Percentiles rank a stretch among this genome's conserved stretches.
phyloP scores from a whole-genome alignment of 805 yeast genomes.

The Metschnikowia hibisci region DNA sequence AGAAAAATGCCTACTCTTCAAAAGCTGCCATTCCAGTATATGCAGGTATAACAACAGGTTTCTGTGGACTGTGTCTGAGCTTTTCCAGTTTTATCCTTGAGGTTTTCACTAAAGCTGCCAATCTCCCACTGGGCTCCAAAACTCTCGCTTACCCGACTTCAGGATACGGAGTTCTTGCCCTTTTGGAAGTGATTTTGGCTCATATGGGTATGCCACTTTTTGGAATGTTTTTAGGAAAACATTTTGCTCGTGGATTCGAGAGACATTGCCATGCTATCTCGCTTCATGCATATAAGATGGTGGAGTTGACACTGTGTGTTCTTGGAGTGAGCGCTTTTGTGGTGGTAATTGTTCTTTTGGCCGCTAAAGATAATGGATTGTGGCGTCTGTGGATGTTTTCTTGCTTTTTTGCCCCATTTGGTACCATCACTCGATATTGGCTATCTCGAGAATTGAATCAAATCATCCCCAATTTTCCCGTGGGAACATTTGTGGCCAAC shows the following conservation, averaged over 20 bases:
- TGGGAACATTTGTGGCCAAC: slow-evolving; percentile 50
- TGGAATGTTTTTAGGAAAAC: slow-evolving; percentile 58
- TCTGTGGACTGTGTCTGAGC: slow-evolving; percentile 80
- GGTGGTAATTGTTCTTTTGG: slow-evolving; percentile 40
- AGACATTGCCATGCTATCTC: slow-evolving; percentile 14
- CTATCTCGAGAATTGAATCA: slow-evolving; percentile 50
- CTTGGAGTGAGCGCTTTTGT: slow-evolving; percentile 26
- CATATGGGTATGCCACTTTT: slow-evolving; percentile 60
- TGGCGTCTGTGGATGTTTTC: slow-evolving; percentile 73
- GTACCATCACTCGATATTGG: slow-evolving; percentile 56
- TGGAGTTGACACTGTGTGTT: slow-evolving; percentile 16
- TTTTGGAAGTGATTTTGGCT: slow-evolving; percentile 55
- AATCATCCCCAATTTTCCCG: slow-evolving; percentile 43
- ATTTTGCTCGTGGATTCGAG: slow-evolving; percentile 34
- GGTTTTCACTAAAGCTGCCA: slow-evolving; percentile 47
- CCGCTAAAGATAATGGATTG: slow-evolving; percentile 27
- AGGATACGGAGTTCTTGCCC: slow-evolving; percentile 80
- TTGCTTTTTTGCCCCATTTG: slow-evolving; percentile 67
- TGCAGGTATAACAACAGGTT: slow-evolving; percentile 68
- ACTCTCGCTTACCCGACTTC: slow-evolving; percentile 48
- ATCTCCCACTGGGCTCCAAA: slow-evolving; percentile 27
- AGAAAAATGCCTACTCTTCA: slow-evolving; percentile 9
- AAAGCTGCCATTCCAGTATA: slow-evolving; percentile 48
- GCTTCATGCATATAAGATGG: slow-evolving; percentile 20
- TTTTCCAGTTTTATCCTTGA: slow-evolving; percentile 65